Percentiles rank a stretch among this genome's conserved stretches.
phyloP scores from a whole-genome alignment of 129 eudicot species.

The Escallonia herrerae region DNA sequence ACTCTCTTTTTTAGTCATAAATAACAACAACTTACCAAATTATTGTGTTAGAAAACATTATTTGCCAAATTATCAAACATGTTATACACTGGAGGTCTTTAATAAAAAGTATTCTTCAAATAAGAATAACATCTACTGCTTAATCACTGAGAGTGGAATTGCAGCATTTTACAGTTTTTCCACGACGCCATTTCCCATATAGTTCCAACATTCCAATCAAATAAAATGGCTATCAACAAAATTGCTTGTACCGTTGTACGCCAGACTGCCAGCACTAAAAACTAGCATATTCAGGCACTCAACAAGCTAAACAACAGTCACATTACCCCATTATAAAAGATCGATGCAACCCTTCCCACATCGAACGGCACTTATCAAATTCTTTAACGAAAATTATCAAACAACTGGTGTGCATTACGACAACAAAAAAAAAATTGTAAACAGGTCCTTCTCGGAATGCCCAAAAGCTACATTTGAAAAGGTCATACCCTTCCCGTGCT shows the following conservation, averaged over 20 bases:
- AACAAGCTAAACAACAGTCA: too few species aligned
- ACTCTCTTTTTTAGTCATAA: too few species aligned
- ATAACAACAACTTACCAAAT: too few species aligned
- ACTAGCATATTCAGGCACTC: background rate
- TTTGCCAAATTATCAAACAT: too few species aligned
- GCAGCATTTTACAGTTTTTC: too few species aligned
- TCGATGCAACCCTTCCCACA: background rate
- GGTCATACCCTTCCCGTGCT: slow-evolving; percentile 53
- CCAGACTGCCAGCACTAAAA: background rate
- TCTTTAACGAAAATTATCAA: slow-evolving; percentile 12
- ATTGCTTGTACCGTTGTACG: background rate
- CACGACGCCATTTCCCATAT: too few species aligned
- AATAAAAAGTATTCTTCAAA: too few species aligned
- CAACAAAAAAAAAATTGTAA: background rate
- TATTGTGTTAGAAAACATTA: too few species aligned
- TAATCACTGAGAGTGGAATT: too few species aligned
- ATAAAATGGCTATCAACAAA: background rate
- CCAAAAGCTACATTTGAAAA: slow-evolving; percentile 1
- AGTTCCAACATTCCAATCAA: background rate
- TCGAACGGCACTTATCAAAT: background rate
- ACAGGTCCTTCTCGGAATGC: background rate
- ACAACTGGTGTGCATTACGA: slow-evolving; percentile 27
- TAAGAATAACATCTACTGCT: too few species aligned
- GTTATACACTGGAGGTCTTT: too few species aligned
- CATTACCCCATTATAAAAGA: too few species aligned